Evolutionary conservation across 2,329 filamentous ascomycete genomes (phyloP).

Genomic region (Xylariomycetidae sp.): DNA sequence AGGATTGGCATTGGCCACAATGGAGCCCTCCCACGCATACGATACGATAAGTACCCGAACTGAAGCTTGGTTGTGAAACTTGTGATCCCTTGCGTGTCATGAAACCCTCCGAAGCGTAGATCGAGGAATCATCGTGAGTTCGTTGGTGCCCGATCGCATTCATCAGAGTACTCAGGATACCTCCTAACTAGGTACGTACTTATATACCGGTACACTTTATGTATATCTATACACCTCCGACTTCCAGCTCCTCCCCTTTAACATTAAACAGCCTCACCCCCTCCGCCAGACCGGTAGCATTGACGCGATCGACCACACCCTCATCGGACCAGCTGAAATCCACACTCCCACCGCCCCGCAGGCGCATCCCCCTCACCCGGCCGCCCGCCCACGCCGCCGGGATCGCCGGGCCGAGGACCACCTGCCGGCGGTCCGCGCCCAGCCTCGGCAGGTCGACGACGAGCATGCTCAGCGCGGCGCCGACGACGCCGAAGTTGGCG

Average conservation of each 20-base stretch:
- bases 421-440: constrained; percentile 20
- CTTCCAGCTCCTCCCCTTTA: not conserved
- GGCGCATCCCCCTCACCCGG: constrained; percentile 35
- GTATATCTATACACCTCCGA: too few relatives aligned
- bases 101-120: too few relatives aligned
- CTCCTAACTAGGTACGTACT: too few relatives aligned
- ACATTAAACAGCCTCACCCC: not conserved
- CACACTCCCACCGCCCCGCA: constrained; percentile 37
- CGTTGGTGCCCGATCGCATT: too few relatives aligned
- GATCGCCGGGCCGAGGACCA: constrained; percentile 43
- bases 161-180: too few relatives aligned
- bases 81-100: too few relatives aligned
- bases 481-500: constrained; percentile 49
- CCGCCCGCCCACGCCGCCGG: constrained; percentile 37
- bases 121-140: too few relatives aligned
- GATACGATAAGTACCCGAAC: too few relatives aligned
- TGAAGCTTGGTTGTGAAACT: too few relatives aligned
- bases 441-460: constrained; percentile 40
- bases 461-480: constrained; percentile 44
- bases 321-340: constrained; percentile 37
- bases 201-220: too few relatives aligned
- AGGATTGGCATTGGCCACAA: too few relatives aligned
- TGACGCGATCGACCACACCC: constrained; percentile 6
- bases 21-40: too few relatives aligned
- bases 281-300: not conserved